Evolutionary conservation across 768 basidiomycete species (phyloP), one percentile per base, ranked within the genome.

Genomic region (Cystofilobasidium macerans): DNA sequence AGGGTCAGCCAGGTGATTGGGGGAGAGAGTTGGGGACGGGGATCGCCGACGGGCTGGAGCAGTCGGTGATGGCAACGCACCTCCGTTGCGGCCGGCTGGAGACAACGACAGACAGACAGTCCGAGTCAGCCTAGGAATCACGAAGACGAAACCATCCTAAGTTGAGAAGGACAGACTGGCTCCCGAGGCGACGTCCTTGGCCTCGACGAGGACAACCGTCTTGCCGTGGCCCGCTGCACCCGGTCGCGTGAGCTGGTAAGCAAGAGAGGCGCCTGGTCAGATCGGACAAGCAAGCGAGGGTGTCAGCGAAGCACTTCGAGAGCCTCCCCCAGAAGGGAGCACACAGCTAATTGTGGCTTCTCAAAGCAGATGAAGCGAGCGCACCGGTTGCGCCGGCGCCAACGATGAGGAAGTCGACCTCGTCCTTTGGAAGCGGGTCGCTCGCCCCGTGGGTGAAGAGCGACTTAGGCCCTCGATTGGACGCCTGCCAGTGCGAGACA

Each of bases 401-500:
- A 26, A 67, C 38, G 61, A 67, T 62, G 40, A 67, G 32, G 36
- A 33, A 62, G 53, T 62, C 61, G 9, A 61, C 58, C 43, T 36
- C 63, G n/a, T 53, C 47, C 32, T 30, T 64, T 12, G 63, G 62
- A 2, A 69, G 38, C 12, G 45, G 5, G 32, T 1, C 51, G 3
- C 60, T 40, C 3, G 6, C 11, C 8, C 63, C 63, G 64, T 69
- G 51, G 7, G 35, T 24, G 26, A 24, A 69, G 33, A 69, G 62
- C 36, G 42, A 40, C 3, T 14, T 45, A 2, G 40, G 40, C 14
- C 68, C 68, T 20, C 57, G 58, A 47, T 69, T 69, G 30, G 63
- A 40, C 14, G 68, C 68, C 40, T 69, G 68, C 68, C 68, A 69
- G 64, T 69, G 63, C 8, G 68, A 69, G 14, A 56, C 59, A 1